Percentiles rank a stretch among this genome's conserved stretches.
These are phyloP conservation scores for Fusarium austroafricanum DNA, from an alignment of 2,329 filamentous ascomycete species.

Conservation along the genomic window DNA sequence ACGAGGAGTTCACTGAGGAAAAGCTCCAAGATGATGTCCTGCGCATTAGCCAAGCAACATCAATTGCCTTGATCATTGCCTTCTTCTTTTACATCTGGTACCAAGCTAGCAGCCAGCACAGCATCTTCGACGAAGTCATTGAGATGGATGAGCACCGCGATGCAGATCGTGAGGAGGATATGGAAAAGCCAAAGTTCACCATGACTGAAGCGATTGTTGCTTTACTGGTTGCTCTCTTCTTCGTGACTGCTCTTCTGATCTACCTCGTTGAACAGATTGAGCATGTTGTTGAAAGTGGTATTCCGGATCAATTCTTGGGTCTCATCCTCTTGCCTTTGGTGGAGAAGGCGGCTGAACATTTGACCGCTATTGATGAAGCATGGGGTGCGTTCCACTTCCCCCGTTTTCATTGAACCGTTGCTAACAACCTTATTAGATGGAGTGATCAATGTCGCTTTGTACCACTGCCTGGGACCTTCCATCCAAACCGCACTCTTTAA, in stretches of 20 bases:
- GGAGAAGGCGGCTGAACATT: constrained; percentile 77
- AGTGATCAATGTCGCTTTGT: constrained; percentile 75
- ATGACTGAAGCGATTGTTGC: constrained; percentile 72
- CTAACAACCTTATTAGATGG: constrained; percentile 55
- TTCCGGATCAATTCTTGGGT: constrained; percentile 55
- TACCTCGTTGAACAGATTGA: constrained; percentile 75
- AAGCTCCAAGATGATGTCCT: constrained; percentile 61
- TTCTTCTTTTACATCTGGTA: constrained; percentile 69
- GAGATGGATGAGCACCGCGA: constrained; percentile 62
- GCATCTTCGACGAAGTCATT: constrained; percentile 70
- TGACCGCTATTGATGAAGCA: constrained; percentile 77
- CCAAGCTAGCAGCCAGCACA: constrained; percentile 73
- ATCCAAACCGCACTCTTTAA: constrained; percentile 83
- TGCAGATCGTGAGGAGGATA: constrained; percentile 67
- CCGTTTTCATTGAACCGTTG: fast-evolving
- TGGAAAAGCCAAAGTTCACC: constrained; percentile 72
- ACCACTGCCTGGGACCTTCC: constrained; percentile 77
- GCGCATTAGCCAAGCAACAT: constrained; percentile 71
- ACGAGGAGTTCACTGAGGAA: constrained; percentile 47
- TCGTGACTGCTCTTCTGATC: constrained; percentile 73
- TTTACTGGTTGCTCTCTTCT: constrained; percentile 65
- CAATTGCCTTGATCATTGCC: constrained; percentile 70
- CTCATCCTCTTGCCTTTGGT: constrained; percentile 75
- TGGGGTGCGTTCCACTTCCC: constrained; percentile 55
- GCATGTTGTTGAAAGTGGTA: constrained; percentile 53